phyloP scores from a whole-genome alignment of 2,329 filamentous ascomycete genomes.

The Calonectria ilicicola region DNA sequence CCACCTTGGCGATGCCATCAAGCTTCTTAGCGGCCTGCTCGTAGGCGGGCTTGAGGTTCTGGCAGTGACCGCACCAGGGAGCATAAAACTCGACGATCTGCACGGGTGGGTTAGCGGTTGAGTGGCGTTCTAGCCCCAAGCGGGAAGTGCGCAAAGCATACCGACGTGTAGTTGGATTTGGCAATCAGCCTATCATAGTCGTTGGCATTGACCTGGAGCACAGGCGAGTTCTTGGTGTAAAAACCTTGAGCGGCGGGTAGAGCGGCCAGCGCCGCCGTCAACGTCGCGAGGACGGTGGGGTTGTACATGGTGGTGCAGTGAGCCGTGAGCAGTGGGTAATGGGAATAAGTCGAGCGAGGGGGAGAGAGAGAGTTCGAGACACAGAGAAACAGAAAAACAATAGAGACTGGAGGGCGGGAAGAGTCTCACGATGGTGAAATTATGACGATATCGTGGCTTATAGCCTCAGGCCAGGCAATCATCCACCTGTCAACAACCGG shows the following conservation, averaged over 20 bases:
- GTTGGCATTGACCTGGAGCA: constrained; percentile 83
- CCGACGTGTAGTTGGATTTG: constrained; percentile 91
- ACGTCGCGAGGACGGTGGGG: constrained; percentile 58
- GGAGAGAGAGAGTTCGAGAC: background rate
- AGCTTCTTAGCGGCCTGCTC: constrained; percentile 93
- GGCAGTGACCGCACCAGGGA: constrained; percentile 97
- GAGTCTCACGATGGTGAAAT: background rate
- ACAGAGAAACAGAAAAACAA: background rate
- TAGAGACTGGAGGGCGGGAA: background rate
- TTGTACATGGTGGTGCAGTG: constrained; percentile 61
- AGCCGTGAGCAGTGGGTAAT: background rate
- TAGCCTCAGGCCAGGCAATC: constrained; percentile 14
- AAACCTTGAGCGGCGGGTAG: constrained; percentile 75
- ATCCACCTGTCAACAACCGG: constrained; percentile 20
- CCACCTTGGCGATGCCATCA: constrained; percentile 92
- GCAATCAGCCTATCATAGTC: constrained; percentile 86
- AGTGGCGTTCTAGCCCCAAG: background rate
- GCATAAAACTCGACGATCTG: constrained; percentile 89
- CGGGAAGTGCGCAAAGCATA: constrained; percentile 58
- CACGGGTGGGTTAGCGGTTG: constrained; percentile 1
- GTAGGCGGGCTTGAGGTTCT: constrained; percentile 94
- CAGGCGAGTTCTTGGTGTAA: constrained; percentile 88
- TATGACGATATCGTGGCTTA: background rate
- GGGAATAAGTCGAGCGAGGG: background rate
- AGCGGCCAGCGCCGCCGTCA: constrained; percentile 71